phyloP scores from a whole-genome alignment of 106 monocot species.

The Alisma plantagoaquatica region DNA sequence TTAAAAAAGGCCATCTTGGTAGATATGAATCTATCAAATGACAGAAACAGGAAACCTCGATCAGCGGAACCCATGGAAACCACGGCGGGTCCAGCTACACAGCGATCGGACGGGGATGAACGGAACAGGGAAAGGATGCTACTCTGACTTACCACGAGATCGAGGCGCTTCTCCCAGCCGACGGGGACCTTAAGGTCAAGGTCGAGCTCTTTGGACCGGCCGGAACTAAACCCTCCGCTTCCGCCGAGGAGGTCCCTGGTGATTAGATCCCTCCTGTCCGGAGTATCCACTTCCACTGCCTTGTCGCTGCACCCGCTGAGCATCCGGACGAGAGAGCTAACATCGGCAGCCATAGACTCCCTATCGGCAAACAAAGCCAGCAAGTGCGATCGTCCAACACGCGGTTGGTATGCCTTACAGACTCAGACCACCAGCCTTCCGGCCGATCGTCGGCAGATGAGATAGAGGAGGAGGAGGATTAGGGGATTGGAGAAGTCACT shows the following conservation, averaged over 20 bases:
- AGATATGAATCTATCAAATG: too few relatives aligned
- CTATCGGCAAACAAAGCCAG: background rate
- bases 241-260: constrained; percentile 40
- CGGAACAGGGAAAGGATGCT: too few relatives aligned
- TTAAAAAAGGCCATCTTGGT: too few relatives aligned
- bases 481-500: background rate
- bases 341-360: constrained; percentile 23
- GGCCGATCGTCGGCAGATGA: too few relatives aligned
- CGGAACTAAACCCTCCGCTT: constrained; percentile 9
- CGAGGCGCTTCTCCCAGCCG: constrained; percentile 11
- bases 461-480: background rate
- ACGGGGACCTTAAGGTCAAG: constrained; percentile 5
- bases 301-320: constrained; percentile 9
- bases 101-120: too few relatives aligned
- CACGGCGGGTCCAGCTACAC: too few relatives aligned
- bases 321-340: constrained; percentile 21
- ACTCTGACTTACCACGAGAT: constrained; percentile 3
- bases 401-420: background rate
- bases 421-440: too few relatives aligned
- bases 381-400: background rate
- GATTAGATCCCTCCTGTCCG: constrained; percentile 18
- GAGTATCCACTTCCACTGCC: constrained; percentile 6
- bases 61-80: too few relatives aligned
- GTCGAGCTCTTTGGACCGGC: constrained; percentile 9
- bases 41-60: background rate